Base-by-base conservation (phyloP, 139 green algal species). In the Auxenochlorella pyrenoidosa region DNA sequence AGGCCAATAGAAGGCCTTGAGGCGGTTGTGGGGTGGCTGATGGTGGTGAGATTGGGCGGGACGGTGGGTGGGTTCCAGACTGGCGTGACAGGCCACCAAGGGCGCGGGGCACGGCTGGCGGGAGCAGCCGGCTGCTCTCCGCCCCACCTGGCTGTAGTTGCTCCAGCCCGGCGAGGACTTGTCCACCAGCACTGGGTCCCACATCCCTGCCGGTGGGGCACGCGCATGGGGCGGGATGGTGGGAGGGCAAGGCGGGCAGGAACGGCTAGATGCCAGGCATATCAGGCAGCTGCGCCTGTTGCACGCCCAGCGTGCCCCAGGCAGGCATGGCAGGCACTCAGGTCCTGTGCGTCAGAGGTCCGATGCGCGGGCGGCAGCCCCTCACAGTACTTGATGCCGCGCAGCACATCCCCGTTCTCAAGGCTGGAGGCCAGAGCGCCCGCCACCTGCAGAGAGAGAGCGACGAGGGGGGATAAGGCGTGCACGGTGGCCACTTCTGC, bases 201-300 rank as follows among this genome's bases (percentile, higher is more conserved):
- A 84, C 87, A 90, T 90, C 87, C 87, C 71, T 81, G 68, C 44
- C n/a, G 38, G 68, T 1, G 1, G 24, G n/a, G 15, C 34, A 44
- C 1, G n/a, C n/a, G 47, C 30, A n/a, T 16, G 47, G 70, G 38
- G 38, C 54, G 72, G 72, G 36, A n/a, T 18, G 70, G 18, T 40
- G 66, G 70, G 28, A 75, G n/a, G n/a, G n/a, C n/a, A n/a, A n/a
- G n/a, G n/a, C n/a, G n/a, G n/a, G n/a, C n/a, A n/a, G n/a, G n/a
- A n/a, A n/a, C n/a, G n/a, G n/a, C n/a, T n/a, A n/a, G n/a, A n/a
- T n/a, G n/a, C n/a, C n/a, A n/a, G n/a, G n/a, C n/a, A n/a, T n/a
- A n/a, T n/a, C n/a, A n/a, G n/a, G n/a, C n/a, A n/a, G n/a, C n/a
- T n/a, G n/a, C 59, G 24, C 59, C 59, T 68, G 59, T 28, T 12